Percentiles rank a stretch among this genome's conserved stretches.
Conservation (phyloP, 768 basidiomycete species). For the Amanita inopinata region DNA sequence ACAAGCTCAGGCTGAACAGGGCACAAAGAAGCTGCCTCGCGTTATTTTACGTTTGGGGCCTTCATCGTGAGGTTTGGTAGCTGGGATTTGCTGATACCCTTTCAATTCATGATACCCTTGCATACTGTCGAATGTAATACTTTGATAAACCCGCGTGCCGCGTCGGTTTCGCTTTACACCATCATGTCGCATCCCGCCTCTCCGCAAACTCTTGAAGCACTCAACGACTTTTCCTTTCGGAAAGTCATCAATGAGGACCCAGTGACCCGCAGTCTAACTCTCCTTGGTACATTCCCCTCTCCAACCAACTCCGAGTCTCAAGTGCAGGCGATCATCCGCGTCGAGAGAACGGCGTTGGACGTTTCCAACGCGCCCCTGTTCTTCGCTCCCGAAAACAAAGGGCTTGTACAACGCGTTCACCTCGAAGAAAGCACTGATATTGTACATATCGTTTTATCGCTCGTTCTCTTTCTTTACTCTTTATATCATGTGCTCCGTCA, state of each 20-base stretch:
- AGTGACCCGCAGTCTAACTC: slow-evolving; percentile 44
- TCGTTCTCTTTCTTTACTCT: neutral
- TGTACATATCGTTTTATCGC: slow-evolving; percentile 26
- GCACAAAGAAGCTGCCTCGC: slow-evolving; percentile 42
- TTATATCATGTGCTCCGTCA: neutral
- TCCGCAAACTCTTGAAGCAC: slow-evolving; percentile 16
- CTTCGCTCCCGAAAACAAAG: slow-evolving; percentile 22
- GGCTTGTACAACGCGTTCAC: slow-evolving; percentile 32
- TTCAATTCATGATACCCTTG: too few relatives aligned
- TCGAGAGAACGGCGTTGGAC: slow-evolving; percentile 71
- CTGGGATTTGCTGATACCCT: too few relatives aligned
- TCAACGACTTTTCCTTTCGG: slow-evolving; percentile 46
- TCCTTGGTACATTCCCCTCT: slow-evolving; percentile 56
- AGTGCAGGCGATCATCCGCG: slow-evolving; percentile 54
- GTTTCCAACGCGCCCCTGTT: slow-evolving; percentile 25
- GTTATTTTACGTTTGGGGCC: slow-evolving; percentile 48
- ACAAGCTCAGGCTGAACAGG: slow-evolving; percentile 10
- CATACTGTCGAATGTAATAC: too few relatives aligned
- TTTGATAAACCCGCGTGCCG: too few relatives aligned
- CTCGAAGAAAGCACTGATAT: slow-evolving; percentile 59
- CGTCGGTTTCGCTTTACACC: too few relatives aligned
- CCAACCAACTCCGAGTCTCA: slow-evolving; percentile 12
- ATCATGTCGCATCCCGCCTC: slow-evolving; percentile 1
- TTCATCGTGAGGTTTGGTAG: slow-evolving; percentile 20
- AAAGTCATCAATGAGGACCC: slow-evolving; percentile 55